These are phyloP conservation scores for Ceraceosorus guamensis DNA, from an alignment of 1,284 basidiomycete genomes.

Conservation along the genomic window DNA sequence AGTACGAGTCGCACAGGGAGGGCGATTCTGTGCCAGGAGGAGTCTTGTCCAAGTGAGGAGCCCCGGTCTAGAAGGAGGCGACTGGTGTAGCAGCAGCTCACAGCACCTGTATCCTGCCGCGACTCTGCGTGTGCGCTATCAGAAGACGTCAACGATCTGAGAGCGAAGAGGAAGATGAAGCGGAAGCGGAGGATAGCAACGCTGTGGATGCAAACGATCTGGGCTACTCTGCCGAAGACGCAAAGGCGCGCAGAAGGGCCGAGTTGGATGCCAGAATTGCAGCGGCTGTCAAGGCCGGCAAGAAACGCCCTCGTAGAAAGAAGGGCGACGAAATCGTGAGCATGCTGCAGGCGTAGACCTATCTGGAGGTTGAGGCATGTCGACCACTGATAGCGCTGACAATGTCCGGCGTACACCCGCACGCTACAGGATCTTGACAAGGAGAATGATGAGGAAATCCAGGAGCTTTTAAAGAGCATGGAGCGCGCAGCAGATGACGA, in stretches of 20 bases:
- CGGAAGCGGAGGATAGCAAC: not conserved
- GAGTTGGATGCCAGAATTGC: conserved; percentile 69
- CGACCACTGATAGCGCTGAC: not conserved
- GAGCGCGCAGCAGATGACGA: conserved; percentile 77
- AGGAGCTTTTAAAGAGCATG: conserved; percentile 76
- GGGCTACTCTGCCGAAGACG: not conserved
- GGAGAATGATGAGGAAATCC: conserved; percentile 85
- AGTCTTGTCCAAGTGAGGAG: no score
- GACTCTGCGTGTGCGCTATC: no score
- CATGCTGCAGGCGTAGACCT: conserved; percentile 1
- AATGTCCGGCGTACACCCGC: conserved; percentile 4
- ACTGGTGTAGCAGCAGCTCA: not conserved
- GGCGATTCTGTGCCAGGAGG: no score
- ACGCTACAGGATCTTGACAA: conserved; percentile 60
- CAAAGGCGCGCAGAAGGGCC: conserved; percentile 53
- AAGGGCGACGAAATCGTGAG: conserved; percentile 55
- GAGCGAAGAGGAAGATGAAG: not conserved
- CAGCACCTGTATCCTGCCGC: not conserved
- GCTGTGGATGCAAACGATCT: not conserved
- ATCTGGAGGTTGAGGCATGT: conserved; percentile 22
- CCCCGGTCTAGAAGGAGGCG: not conserved
- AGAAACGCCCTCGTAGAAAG: conserved; percentile 66
- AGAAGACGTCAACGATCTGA: no score
- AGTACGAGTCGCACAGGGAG: not conserved
- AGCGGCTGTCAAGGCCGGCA: conserved; percentile 73